Base-by-base conservation (phyloP, 495 filamentous ascomycete genomes). In the Penicillium salamii region DNA sequence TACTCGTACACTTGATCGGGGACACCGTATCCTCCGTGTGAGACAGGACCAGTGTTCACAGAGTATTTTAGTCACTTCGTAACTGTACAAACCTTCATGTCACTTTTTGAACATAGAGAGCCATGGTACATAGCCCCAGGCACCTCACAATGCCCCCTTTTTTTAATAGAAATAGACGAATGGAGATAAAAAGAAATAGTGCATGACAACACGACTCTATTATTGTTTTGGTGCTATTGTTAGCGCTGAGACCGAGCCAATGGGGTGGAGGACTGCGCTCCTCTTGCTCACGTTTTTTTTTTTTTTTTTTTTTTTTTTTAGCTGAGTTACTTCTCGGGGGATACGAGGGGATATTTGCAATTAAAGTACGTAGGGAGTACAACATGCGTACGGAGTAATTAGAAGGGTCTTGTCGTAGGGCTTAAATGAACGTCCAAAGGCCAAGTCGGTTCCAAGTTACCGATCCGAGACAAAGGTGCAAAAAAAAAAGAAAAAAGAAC, bases 1-100 rank as follows among this genome's bases (percentile, higher is more conserved):
- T 70, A 61, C 43, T 34, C 32, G 14, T 57, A 61, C 20, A 49
- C 54, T 20, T 54, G 31, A 54, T 31, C 5, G 21, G 17, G 35
- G 26, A 4, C 7, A 36, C 7, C 17, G 19, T 29, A 26, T 19
- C 9, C 11, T 15, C 21, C 32, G 21, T n/a, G n/a, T n/a, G n/a
- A n/a, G n/a, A n/a, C n/a, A n/a, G n/a, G n/a, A n/a, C n/a, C n/a
- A n/a, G n/a, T n/a, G n/a, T n/a, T n/a, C n/a, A n/a, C n/a, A n/a
- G n/a, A n/a, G n/a, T n/a, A n/a, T n/a, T n/a, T n/a, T 14, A 2
- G 17, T 32, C 13, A n/a, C 12, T 12, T 21, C 12, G 29, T 42
- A 24, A 42, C 15, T 19, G 40, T 24, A 28, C 23, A n/a, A 29
- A 3, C 17, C 9, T 28, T 28, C 24, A 5, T 9, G 24, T 4